Base-by-base conservation (phyloP, 2,329 filamentous ascomycete species). In the Leptographium galeiforme region DNA sequence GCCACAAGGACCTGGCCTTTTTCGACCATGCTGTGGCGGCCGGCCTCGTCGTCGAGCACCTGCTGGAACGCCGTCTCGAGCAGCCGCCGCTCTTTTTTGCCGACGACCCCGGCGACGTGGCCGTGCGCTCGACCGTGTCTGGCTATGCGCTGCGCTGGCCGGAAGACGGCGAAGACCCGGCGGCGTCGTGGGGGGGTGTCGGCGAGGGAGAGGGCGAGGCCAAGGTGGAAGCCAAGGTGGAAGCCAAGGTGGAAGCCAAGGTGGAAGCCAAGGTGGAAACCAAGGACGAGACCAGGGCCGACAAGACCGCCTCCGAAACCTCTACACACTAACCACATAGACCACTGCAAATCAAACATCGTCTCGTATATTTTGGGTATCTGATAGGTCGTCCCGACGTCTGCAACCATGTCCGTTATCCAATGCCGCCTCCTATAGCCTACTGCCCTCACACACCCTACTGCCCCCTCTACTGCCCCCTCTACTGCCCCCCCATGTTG, bases 51-150 rank as follows among this genome's bases (percentile, higher is more conserved):
- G 89, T 95, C 3, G 82, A 84, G 58, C 88, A 91, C 71, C 75
- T 95, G 38, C 72, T 90, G 48, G 88, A 96, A 68, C 80, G 84
- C 66, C 79, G 84, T 61, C 82, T 94, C 81, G 88, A 91, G 39
- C 83, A 83, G 64, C 85, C 90, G 58, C 59, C 59, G 18, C 81
- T 97, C 32, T 82, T 97, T 73, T 96, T 97, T 68, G 87, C 90
- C 62, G 78, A 89, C 60, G 90, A 96, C 64, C 85, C 83, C 16
- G 91, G 91, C 40, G 89, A 95, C 67, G 79, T 91, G 68, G 77
- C 82, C 58, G 72, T 95, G 55, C 79, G 88, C 58, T 83, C 87
- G 66, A 95, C 87, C 8, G 89, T 94, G 8, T 89, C 84, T 61
- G 87, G 86, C 19, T 94, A 87, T 67, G 76, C 81, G 56, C 67